A percentile compares a stretch with the other conserved stretches of the same genome.
Conservation (phyloP, 1,284 basidiomycete genomes). For the Mixia osmundae region DNA sequence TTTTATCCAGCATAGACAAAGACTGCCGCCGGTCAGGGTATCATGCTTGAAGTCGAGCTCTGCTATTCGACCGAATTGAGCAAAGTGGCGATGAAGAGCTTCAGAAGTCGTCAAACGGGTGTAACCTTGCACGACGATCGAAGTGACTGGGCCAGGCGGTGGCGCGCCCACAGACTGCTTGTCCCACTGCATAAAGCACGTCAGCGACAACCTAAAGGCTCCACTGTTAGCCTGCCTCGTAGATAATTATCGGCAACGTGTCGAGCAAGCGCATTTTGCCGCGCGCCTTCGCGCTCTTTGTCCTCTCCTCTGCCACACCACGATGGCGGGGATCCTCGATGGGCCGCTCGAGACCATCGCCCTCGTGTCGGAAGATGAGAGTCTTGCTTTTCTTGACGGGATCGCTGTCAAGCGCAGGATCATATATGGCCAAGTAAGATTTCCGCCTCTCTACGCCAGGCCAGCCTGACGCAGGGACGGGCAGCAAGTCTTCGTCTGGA, state of each 20-base stretch:
- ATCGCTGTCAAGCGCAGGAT: background rate
- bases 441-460: no score
- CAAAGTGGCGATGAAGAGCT: slow-evolving; percentile 44
- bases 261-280: slow-evolving; percentile 24
- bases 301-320: slow-evolving; percentile 8
- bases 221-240: no score
- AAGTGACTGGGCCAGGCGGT: slow-evolving; percentile 37
- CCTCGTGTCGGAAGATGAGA: slow-evolving; percentile 2
- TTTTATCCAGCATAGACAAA: slow-evolving; percentile 60
- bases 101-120: slow-evolving; percentile 44
- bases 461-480: no score
- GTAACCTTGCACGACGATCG: slow-evolving; percentile 48
- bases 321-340: slow-evolving; percentile 12
- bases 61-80: slow-evolving; percentile 38
- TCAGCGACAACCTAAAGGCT: no score
- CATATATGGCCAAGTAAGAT: background rate
- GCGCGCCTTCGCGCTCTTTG: slow-evolving; percentile 1
- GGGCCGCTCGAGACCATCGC: background rate
- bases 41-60: slow-evolving; percentile 62
- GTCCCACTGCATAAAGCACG: slow-evolving; percentile 55
- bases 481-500: no score
- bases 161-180: slow-evolving; percentile 43
- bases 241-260: slow-evolving; percentile 27
- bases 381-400: slow-evolving; percentile 1
- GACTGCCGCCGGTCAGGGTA: slow-evolving; percentile 47